Conservation (phyloP, 2,329 filamentous ascomycete genomes). For the Sclerotinia glacialis region DNA sequence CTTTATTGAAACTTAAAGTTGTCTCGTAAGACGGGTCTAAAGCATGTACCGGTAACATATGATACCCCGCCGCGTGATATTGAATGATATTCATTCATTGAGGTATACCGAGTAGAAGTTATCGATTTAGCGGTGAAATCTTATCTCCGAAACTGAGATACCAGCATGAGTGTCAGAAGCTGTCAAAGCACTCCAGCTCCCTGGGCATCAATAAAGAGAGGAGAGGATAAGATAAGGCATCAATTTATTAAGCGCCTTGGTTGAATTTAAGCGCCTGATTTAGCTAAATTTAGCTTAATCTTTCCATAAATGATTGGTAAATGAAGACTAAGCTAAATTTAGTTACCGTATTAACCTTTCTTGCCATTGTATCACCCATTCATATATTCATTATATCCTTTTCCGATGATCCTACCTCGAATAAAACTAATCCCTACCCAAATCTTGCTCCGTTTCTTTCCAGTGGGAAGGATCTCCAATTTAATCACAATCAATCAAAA, state of each 20-base stretch:
- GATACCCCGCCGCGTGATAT: constrained; percentile 21
- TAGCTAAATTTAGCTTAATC: not conserved
- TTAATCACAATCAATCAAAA: constrained; percentile 27
- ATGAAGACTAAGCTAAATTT: not conserved
- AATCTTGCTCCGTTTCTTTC: constrained; percentile 10
- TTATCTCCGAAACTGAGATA: constrained; percentile 8
- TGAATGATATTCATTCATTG: constrained; percentile 1
- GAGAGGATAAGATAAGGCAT: not conserved
- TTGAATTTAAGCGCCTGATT: not conserved
- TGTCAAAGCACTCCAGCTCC: not conserved
- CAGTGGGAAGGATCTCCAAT: constrained; percentile 8
- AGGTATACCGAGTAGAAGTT: not conserved
- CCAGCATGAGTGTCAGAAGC: not conserved
- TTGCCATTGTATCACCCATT: not conserved
- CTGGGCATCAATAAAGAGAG: not conserved
- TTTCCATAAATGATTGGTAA: too few species aligned
- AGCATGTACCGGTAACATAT: not conserved
- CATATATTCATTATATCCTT: constrained; percentile 4
- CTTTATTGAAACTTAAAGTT: constrained; percentile 5
- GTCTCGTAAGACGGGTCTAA: constrained; percentile 3
- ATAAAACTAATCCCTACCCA: not conserved
- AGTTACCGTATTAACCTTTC: not conserved
- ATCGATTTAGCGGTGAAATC: constrained; percentile 10
- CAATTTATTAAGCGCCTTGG: constrained; percentile 1
- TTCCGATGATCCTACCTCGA: constrained; percentile 1